Conservation (phyloP, 495 filamentous ascomycete genomes). For the Talaromyces liani region DNA sequence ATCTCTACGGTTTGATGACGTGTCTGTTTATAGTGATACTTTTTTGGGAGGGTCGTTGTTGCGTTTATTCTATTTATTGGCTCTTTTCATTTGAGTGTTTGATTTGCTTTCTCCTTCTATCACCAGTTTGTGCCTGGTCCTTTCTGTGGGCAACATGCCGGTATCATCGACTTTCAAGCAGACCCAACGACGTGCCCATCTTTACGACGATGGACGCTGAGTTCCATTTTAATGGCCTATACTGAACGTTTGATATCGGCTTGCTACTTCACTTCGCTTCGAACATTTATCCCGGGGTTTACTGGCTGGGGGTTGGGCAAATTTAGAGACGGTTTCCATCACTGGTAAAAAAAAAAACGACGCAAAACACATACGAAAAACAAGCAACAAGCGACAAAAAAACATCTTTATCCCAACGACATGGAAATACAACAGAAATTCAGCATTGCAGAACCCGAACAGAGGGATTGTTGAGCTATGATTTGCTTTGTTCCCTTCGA, state of each 20-base stretch:
- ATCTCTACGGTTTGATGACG: slow-evolving; percentile 14
- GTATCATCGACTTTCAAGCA: background rate
- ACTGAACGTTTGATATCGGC: background rate
- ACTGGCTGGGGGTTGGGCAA: slow-evolving; percentile 23
- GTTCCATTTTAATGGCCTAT: background rate
- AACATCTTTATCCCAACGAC: background rate
- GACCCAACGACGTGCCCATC: background rate
- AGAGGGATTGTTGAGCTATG: background rate
- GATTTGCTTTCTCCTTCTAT: slow-evolving; percentile 12
- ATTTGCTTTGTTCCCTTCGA: background rate
- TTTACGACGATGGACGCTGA: background rate
- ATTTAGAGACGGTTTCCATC: slow-evolving; percentile 32
- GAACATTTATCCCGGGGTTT: slow-evolving; percentile 15
- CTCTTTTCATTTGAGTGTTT: slow-evolving; percentile 12
- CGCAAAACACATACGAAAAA: background rate
- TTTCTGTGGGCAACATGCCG: slow-evolving; percentile 6
- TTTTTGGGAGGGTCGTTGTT: slow-evolving; percentile 15
- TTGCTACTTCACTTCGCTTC: background rate
- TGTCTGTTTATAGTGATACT: slow-evolving; percentile 13
- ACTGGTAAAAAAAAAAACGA: slow-evolving; percentile 19
- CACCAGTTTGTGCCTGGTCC: slow-evolving; percentile 11
- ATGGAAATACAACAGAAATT: background rate
- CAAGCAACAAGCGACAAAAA: background rate
- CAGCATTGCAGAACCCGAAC: background rate
- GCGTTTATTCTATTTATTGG: background rate